Evolutionary conservation across 345 rosid species (phyloP), one percentile per base, ranked within the genome.

Genomic region (Crucihimalaya himalaica): DNA sequence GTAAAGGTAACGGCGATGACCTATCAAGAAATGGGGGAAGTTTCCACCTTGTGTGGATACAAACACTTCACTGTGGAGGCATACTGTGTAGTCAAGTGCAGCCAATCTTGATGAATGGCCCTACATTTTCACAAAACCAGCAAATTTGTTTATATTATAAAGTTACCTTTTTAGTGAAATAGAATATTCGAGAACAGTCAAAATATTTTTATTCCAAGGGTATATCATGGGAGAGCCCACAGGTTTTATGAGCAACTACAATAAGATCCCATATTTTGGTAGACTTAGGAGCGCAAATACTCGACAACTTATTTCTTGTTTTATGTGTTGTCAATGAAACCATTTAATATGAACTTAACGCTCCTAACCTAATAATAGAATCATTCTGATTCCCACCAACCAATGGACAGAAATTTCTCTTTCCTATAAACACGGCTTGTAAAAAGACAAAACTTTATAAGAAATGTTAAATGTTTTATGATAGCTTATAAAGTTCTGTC

Each of bases 1-100:
- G 80, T 83, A 86, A 68, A 89, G 83, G 81, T 89, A 91, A 2
- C 93, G 97, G 59, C 98, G 84, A 61, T 91, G 98, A 71, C 98
- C 98, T 80, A 86, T 89, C 79, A 94, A 85, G 86, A 94, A 94
- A 81, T 91, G 98, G 11, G 99, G 99, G 71, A 89, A 95, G 63
- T 95, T 95, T 68, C 99, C 99, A 63, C 99, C 99, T 87, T 92
- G 99, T 19, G 99, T 92, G 9, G 97, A 89, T 80, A 89, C 93
- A 81, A 94, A 92, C 60, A 87, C 99, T 83, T 89, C 96, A 51
- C 97, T 95, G 77, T 88, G 89, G 80, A 95, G 89, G 81, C 99
- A 91, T 78, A 95, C 88, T 8, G 93, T 88, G 70, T 92, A 92
- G 62, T 94, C 97, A 32, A 94, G 91, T 28, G 97, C 99, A 65